These are phyloP conservation scores for Phyllosticta ampelicida DNA, from an alignment of 2,329 filamentous ascomycete genomes.

Conservation along the genomic window DNA sequence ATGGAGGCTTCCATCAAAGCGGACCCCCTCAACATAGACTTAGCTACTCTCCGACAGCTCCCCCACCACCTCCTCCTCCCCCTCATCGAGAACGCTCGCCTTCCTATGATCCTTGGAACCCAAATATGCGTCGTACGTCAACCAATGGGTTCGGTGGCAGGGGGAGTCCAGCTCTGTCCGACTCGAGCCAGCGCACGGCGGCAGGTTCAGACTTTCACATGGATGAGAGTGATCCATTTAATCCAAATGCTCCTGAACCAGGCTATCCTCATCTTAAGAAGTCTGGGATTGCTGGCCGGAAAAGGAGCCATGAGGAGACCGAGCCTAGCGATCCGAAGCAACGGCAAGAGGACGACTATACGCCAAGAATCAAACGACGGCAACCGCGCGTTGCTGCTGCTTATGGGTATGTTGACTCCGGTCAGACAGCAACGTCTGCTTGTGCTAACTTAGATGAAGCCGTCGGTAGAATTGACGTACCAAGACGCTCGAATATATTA, in stretches of 20 bases:
- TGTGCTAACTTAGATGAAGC: background rate
- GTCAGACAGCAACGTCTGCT: background rate
- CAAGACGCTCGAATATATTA: background rate
- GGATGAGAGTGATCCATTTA: constrained; percentile 12
- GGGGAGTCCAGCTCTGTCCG: constrained; percentile 23
- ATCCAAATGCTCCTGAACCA: constrained; percentile 13
- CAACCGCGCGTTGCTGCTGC: constrained; percentile 24
- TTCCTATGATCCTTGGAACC: constrained; percentile 15
- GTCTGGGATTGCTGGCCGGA: constrained; percentile 23
- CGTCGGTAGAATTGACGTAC: background rate
- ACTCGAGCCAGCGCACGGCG: constrained; percentile 24
- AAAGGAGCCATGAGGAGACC: constrained; percentile 27
- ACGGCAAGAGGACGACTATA: constrained; percentile 26
- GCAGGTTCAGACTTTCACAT: constrained; percentile 25
- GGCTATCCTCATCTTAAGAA: constrained; percentile 16
- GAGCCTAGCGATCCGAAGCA: constrained; percentile 20
- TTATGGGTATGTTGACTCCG: constrained; percentile 21
- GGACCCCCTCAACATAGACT: background rate
- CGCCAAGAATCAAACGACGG: constrained; percentile 24
- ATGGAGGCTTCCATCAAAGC: background rate
- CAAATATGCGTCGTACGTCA: constrained; percentile 11
- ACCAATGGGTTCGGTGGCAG: constrained; percentile 11
- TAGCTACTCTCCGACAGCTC: constrained; percentile 3
- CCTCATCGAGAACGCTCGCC: constrained; percentile 15
- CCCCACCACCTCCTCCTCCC: constrained; percentile 16